A percentile compares a stretch with the other conserved stretches of the same genome.
Evolutionary conservation across 2,329 filamentous ascomycete genomes (phyloP).

Genomic region (Phoma sp.): DNA sequence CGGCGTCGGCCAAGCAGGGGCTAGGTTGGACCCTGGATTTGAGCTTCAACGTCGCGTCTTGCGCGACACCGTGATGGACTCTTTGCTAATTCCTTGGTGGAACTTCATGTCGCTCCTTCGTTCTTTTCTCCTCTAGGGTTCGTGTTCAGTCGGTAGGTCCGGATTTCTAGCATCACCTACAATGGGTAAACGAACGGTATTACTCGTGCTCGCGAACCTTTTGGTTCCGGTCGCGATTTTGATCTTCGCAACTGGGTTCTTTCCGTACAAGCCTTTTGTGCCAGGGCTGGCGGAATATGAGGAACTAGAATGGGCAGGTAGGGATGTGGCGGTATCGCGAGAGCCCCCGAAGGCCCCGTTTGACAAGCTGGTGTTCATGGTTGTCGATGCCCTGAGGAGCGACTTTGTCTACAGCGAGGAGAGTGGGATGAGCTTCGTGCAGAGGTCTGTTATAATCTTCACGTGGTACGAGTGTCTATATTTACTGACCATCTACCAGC

Average conservation of each 20-base stretch:
- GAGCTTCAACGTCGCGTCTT: constrained; percentile 33
- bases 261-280: constrained; percentile 94
- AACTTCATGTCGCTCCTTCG: constrained; percentile 21
- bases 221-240: constrained; percentile 72
- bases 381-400: constrained; percentile 87
- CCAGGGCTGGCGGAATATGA: constrained; percentile 79
- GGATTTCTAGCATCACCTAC: background rate
- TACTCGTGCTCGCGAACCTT: constrained; percentile 73
- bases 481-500: constrained; percentile 53
- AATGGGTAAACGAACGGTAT: constrained; percentile 37
- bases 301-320: constrained; percentile 56
- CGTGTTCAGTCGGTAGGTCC: constrained; percentile 5
- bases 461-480: background rate
- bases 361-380: constrained; percentile 94
- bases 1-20: constrained; percentile 21
- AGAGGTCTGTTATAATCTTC: constrained; percentile 65
- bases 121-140: background rate
- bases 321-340: constrained; percentile 44
- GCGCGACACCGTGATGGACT: constrained; percentile 28
- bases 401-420: constrained; percentile 87
- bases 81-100: background rate
- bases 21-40: constrained; percentile 38
- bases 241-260: constrained; percentile 88
- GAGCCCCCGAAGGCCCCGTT: constrained; percentile 70
- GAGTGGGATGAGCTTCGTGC: constrained; percentile 87